Base-by-base conservation (phyloP, 1,139 yeast species). In the Blastobotrys petasosporus region DNA sequence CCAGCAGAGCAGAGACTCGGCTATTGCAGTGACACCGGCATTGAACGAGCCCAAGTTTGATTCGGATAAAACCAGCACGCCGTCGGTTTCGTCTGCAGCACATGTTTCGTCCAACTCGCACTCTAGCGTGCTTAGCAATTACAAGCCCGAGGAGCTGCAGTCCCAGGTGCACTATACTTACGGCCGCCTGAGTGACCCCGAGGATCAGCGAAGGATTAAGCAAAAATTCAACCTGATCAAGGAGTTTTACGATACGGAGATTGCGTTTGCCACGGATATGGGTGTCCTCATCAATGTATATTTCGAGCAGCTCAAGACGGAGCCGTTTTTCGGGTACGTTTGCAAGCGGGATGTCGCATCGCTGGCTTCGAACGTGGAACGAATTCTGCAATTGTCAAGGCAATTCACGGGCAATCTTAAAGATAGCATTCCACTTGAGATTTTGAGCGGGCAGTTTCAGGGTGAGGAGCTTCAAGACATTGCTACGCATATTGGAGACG, bases 231-330 rank as follows among this genome's bases (percentile, higher is more conserved):
- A 64, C 30, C 53, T 63, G n/a, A 59, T 67, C 37, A 59, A 67
- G 9, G 72, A 68, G 50, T 54, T 68, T 3, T 59, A 64, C 42
- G 54, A 54, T 10, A 64, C 71, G 3, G 72, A 68, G 44, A 53
- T 58, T 32, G 55, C 57, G 10, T 68, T 65, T 50, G 60, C 65
- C 8, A 56, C 57, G 9, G 72, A 68, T 45, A 53, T 68, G 58
- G 60, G 56, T 1, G 65, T 67, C 1, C 55, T 63, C 7, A 56
- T 60, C 7, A 59, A 64, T 33, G 54, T 67, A 4, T 66, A 63
- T 47, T 44, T 54, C 42, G 48, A 53, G 38, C 47, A 53, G 25
- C 54, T 63, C 32, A 47, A 57, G 13, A 42, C 47, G 8, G 55
- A 60, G 20, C 60, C 62, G 29, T 56, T 51, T 49, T 41, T 52